These are phyloP conservation scores for Diaporthe ampelina DNA, from an alignment of 2,329 filamentous ascomycete species.

Conservation along the genomic window DNA sequence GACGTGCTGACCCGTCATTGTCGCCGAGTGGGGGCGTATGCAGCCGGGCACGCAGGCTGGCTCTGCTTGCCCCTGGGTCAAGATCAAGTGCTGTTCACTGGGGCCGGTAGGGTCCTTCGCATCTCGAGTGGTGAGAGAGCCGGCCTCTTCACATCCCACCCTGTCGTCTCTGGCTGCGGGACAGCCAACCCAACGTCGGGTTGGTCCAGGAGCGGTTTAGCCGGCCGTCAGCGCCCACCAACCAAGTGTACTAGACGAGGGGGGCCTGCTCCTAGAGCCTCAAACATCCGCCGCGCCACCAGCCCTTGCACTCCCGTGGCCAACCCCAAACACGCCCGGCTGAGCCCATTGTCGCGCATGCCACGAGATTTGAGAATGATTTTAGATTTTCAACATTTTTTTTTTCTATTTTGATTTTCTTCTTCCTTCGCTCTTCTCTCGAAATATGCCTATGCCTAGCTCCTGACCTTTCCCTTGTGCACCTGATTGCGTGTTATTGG, in stretches of 20 bases:
- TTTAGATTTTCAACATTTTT: slow-evolving; percentile 43
- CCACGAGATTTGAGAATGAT: not conserved
- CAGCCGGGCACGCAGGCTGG: not conserved
- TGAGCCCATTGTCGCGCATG: too few relatives aligned
- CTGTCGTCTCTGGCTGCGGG: not conserved
- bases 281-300: not conserved
- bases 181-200: not conserved
- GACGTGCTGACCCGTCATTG: slow-evolving; percentile 9
- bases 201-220: slow-evolving; percentile 31
- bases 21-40: not conserved
- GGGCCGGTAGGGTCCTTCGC: not conserved
- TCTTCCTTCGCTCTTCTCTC: slow-evolving; percentile 29
- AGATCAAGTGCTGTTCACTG: not conserved
- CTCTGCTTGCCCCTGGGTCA: not conserved
- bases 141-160: not conserved
- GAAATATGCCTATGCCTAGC: slow-evolving; percentile 35
- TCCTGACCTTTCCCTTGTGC: slow-evolving; percentile 16
- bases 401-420: slow-evolving; percentile 35
- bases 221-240: slow-evolving; percentile 8
- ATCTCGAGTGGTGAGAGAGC: not conserved
- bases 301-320: too few relatives aligned
- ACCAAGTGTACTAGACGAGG: not conserved
- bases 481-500: slow-evolving; percentile 37
- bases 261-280: not conserved
- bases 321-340: too few relatives aligned